Conservation (phyloP, 208 protist genomes). For the Naegleria lovaniensis region DNA sequence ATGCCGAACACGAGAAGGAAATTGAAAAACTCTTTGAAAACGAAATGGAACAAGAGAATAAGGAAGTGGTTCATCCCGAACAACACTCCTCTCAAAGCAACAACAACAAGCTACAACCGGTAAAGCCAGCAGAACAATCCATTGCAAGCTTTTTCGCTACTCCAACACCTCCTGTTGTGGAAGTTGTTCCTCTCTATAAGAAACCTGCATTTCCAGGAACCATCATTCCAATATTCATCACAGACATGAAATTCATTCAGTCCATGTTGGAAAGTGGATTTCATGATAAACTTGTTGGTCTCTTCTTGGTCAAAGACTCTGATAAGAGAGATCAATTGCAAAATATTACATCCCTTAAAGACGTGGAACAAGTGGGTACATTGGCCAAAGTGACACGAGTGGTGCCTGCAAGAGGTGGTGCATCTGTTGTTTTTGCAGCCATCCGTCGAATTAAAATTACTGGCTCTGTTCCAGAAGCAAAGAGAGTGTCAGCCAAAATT, state of each 20-base stretch:
- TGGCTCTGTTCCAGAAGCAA: conserved; percentile 28
- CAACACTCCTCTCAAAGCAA: neutral
- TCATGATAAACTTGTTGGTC: neutral
- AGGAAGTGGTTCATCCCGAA: neutral
- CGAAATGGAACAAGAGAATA: neutral
- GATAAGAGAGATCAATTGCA: neutral
- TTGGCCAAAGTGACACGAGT: neutral
- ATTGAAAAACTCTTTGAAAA: neutral
- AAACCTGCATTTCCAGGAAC: conserved; percentile 11
- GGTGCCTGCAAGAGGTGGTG: neutral
- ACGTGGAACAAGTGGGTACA: neutral
- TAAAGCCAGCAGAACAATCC: neutral
- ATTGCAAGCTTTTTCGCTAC: neutral
- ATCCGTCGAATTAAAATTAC: neutral
- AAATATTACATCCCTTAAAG: neutral
- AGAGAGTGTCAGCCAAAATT: conserved; percentile 34
- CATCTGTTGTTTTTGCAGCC: neutral
- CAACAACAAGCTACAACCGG: neutral
- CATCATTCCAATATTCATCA: neutral
- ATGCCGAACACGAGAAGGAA: neutral
- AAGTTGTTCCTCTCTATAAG: neutral
- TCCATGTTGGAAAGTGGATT: neutral
- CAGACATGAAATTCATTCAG: neutral
- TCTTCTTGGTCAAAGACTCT: neutral
- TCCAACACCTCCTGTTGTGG: neutral